Base-by-base conservation (phyloP, 192 early-diverging fungal genomes). In the Entophlyctis luteolus region DNA sequence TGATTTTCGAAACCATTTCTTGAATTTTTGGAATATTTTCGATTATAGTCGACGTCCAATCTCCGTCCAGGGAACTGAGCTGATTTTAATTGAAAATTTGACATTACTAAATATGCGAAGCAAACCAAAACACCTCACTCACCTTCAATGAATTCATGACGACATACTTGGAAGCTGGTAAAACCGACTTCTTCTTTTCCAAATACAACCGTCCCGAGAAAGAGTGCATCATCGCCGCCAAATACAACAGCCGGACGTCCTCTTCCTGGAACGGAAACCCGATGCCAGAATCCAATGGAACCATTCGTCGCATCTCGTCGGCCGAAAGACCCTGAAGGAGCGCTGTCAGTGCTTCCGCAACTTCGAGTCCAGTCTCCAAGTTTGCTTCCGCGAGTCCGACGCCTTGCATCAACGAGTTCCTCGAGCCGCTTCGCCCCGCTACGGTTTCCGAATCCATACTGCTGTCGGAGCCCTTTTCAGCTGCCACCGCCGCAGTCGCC, bases 141-240 rank as follows among this genome's bases (percentile, higher is more conserved):
- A 76, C 71, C 65, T 76, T 76, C 28, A 76, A 42, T 31, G 67
- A 48, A 14, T 74, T 55, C 65, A 65, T 62, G n/a, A 76, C 50
- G 2, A 76, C 55, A 48, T 50, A 74, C 42, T 63, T 57, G 2
- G 63, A 14, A 4, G 55, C 57, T 18, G 74, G 55, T 45, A 74
- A 32, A 33, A 66, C 63, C 18, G 67, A 52, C 39, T 72, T 74
- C 25, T 74, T 74, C 54, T 76, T 76, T 56, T 76, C 74, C 45
- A 60, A 22, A 36, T 49, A 68, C 22, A 38, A n/a, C 18, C 46
- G 55, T 6, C 42, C 58, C 22, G 39, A 55, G 47, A 46, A 76
- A 2, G 71, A 65, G 8, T 20, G 14, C 18, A 74, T 38, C 49
- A 52, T 52, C 10, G 74, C 70, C 16, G 35, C 18, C 14, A 74